Base-by-base conservation (phyloP, 2,329 filamentous ascomycete genomes). In the Diplodia scrobiculata region DNA sequence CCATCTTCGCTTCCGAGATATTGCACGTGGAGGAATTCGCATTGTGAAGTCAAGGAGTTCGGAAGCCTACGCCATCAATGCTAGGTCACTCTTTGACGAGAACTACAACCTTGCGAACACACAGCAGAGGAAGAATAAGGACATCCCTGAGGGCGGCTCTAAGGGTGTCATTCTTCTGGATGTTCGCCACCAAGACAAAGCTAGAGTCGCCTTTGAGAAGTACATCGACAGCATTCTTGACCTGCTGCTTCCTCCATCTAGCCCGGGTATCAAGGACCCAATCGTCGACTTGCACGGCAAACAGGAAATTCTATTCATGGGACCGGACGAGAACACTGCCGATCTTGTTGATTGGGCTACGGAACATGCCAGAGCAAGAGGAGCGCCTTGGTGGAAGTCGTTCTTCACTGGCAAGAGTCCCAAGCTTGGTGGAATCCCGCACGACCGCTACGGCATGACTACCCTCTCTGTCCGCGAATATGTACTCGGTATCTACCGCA, bases 351-450 rank as follows among this genome's bases (percentile, higher is more conserved):
- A 99, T 79, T 99, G 95, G 95, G 95, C 95, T n/a, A 99, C 95
- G 1, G 89, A 95, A 78, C 95, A 99, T 78, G 95, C 95, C 68
- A 87, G 92, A 63, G 82, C 83, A 68, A 89, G 95, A 72, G 92
- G 92, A 53, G 95, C 95, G 4, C 92, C 92, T 32, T 99, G 94
- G 92, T 99, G 95, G 95, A 99, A 99, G 84, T 99, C 95, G 0
- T 99, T 99, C 86, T 99, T 99, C 84, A 99, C 95, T 1, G 95
- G 95, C 74, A 99, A 99, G 85, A 97, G 92, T 72, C 95, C 92
- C 63, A 95, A 91, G 79, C 86, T 99, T 14, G 95, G 95, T 69
- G 95, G 95, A 75, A 99, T 99, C 71, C 95, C 95, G 45, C 95
- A 99, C 79, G 95, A 99, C 77, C 81, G 84, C 48, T 99, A 99